phyloP scores from a whole-genome alignment of 2,329 filamentous ascomycete genomes.

The Nemania diffusa region DNA sequence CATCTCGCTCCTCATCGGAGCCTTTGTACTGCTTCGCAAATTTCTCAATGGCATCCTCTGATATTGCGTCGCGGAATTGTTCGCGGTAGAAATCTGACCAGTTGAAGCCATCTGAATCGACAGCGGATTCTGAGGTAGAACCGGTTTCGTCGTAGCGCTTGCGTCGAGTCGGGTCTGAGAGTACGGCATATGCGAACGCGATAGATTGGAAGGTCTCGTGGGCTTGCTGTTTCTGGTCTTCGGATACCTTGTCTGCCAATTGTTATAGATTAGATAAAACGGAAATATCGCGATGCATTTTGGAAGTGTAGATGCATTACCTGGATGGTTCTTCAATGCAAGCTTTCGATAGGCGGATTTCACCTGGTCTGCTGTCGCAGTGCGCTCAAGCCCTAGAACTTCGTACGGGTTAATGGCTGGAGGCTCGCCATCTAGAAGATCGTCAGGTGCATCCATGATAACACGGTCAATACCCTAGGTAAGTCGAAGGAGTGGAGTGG shows the following conservation, averaged over 20 bases:
- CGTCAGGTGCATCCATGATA: slow-evolving; percentile 61
- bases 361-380: slow-evolving; percentile 80
- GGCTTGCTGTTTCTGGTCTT: slow-evolving; percentile 75
- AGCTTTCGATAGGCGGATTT: slow-evolving; percentile 92
- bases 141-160: slow-evolving; percentile 91
- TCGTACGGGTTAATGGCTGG: slow-evolving; percentile 81
- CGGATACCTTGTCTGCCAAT: slow-evolving; percentile 76
- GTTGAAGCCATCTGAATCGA: slow-evolving; percentile 82
- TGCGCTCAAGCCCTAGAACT: slow-evolving; percentile 75
- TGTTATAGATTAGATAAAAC: slow-evolving; percentile 9
- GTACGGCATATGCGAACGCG: slow-evolving; percentile 92
- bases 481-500: background rate
- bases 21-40: slow-evolving; percentile 84
- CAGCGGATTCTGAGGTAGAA: slow-evolving; percentile 83
- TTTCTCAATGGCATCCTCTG: slow-evolving; percentile 75
- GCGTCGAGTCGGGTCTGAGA: slow-evolving; percentile 83
- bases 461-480: too few relatives aligned
- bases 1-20: slow-evolving; percentile 84
- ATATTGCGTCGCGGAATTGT: slow-evolving; percentile 83
- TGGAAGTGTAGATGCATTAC: slow-evolving; percentile 55
- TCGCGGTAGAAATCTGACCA: slow-evolving; percentile 91
- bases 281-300: background rate
- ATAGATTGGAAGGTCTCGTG: slow-evolving; percentile 88
- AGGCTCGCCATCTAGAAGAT: slow-evolving; percentile 65
- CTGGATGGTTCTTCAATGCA: slow-evolving; percentile 86